These are phyloP conservation scores for Populus hybrid DNA, from an alignment of 441 rosid species.

Conservation along the genomic window DNA sequence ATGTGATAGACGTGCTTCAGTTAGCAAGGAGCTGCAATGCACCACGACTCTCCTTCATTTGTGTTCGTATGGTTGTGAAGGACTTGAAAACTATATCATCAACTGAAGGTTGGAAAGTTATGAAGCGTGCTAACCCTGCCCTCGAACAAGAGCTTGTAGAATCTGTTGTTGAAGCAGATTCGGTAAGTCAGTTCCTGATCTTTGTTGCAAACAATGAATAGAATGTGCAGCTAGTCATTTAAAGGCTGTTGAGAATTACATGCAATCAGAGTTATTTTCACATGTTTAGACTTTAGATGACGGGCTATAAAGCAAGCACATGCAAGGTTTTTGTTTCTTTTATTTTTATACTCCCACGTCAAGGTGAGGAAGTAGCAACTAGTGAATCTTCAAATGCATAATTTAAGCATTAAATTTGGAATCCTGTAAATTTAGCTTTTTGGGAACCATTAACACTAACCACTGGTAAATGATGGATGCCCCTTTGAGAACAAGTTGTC, in stretches of 20 bases:
- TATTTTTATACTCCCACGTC: background rate
- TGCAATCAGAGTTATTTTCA: background rate
- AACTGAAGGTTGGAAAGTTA: constrained; percentile 86
- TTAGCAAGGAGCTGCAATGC: too few species aligned
- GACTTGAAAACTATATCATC: constrained; percentile 68
- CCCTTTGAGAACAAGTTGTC: background rate
- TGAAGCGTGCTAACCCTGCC: constrained; percentile 55
- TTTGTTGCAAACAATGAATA: background rate
- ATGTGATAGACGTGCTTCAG: constrained; percentile 66
- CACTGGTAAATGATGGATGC: background rate
- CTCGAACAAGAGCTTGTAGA: constrained; percentile 82
- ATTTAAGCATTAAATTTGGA: background rate
- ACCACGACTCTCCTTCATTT: too few species aligned
- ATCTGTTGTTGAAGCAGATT: constrained; percentile 58
- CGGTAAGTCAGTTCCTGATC: constrained; percentile 42
- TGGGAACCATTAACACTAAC: background rate
- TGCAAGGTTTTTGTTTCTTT: background rate
- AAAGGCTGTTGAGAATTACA: background rate
- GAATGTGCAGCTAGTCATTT: background rate
- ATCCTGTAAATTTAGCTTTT: background rate
- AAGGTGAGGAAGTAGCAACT: background rate
- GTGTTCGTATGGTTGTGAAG: constrained; percentile 46
- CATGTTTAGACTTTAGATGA: background rate
- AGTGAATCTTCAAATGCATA: background rate
- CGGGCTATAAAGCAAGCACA: background rate